Base-by-base conservation (phyloP, 306 rosid species). In the Crataegus laevigata region DNA sequence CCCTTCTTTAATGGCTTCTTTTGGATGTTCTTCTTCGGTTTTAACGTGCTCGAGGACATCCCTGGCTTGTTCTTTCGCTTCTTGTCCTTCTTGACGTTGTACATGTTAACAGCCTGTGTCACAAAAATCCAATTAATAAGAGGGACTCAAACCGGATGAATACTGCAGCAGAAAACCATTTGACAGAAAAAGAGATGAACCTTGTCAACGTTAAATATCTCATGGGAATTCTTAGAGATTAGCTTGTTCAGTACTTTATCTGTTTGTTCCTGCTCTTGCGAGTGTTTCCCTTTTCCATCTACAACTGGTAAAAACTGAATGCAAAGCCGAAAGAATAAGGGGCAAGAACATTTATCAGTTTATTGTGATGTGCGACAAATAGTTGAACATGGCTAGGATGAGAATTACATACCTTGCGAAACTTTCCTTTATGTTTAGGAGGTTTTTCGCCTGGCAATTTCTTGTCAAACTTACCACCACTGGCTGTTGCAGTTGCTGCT, bases 391-490 rank as follows among this genome's bases (percentile, higher is more conserved):
- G 30, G 42, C 18, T 73, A 70, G 66, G 57, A 69, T 43, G 64
- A 25, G 78, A 55, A n/a, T 4, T 21, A 68, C 74, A 71, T 24
- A 92, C 98, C 99, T 92, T 94, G 76, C 98, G 90, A 76, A 81
- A 82, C 87, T 92, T 94, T 83, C 96, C 96, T 81, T 85, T 40
- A 76, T 94, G 96, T 75, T 85, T 84, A 8, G 89, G 82, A 74
- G 94, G 89, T 83, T 88, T 94, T 84, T 94, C 98, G 12, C 99
- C 99, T 0, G 85, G 74, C 72, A 94, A 82, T 82, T 89, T 94
- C 85, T 89, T 92, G 84, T 94, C 99, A 78, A 92, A 94, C 75
- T 94, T 94, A 43, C 99, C 99, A 62, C 96, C 98, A 67, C 98
- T 94, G 60, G 97, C 98, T 12, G 97, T 92, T 30, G 99, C 82